Conservation (phyloP, 1,139 yeast species). For the Geotrichum carabidarum region DNA sequence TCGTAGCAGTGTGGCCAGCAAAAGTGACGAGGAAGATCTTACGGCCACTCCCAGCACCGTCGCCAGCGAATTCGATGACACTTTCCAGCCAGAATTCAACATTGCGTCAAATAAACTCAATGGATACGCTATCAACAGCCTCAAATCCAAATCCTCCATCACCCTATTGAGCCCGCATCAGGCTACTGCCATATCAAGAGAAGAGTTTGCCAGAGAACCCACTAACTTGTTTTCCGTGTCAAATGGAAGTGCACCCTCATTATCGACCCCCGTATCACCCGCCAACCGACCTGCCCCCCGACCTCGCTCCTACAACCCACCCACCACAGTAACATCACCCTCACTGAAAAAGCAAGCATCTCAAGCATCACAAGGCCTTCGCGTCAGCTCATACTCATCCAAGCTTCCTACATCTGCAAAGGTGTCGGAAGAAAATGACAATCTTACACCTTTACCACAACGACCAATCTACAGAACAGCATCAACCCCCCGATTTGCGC, state of each 20-base stretch:
- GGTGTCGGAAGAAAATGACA: conserved; percentile 3
- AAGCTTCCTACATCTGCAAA: conserved; percentile 5
- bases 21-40: conserved; percentile 16
- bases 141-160: conserved; percentile 24
- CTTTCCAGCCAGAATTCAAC: conserved; percentile 16
- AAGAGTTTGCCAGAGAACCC: conserved; percentile 1
- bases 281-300: conserved; percentile 3
- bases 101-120: conserved; percentile 22
- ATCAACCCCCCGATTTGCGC: conserved; percentile 15
- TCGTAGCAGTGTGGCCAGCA: conserved; percentile 11
- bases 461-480: conserved; percentile 15
- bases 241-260: neutral
- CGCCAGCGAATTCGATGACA: conserved; percentile 12
- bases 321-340: conserved; percentile 8
- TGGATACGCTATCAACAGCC: conserved; percentile 25
- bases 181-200: conserved; percentile 14
- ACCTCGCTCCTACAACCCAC: conserved; percentile 9
- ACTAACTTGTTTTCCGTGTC: conserved; percentile 4
- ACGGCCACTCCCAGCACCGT: neutral
- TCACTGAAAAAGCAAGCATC: conserved; percentile 9
- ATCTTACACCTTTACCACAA: conserved; percentile 9
- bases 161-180: conserved; percentile 14
- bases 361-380: conserved; percentile 16
- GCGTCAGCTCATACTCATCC: conserved; percentile 4
- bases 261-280: conserved; percentile 1